Evolutionary conservation across 1,139 yeast genomes (phyloP).

Genomic region (Scheffersomyces quercinus): DNA sequence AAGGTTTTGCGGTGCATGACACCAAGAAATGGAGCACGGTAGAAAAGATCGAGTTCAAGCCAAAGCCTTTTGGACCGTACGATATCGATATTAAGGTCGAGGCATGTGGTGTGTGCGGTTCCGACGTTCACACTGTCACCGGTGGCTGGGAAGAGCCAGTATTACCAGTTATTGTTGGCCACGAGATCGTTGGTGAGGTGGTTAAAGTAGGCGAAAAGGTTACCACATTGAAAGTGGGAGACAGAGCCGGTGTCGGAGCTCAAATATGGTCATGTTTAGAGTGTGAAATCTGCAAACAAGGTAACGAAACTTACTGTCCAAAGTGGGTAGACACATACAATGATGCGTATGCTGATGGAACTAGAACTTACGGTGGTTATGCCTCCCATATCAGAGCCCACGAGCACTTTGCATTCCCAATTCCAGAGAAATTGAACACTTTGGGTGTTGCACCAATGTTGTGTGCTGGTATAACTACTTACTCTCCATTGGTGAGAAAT

Average conservation of each 20-base stretch:
- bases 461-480: conserved; percentile 57
- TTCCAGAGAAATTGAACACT: conserved; percentile 45
- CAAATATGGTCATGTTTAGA: conserved; percentile 43
- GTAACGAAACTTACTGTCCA: conserved; percentile 50
- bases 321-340: conserved; percentile 45
- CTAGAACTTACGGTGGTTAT: conserved; percentile 55
- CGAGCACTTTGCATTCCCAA: conserved; percentile 48
- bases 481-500: conserved; percentile 50
- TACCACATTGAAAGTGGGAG: conserved; percentile 35
- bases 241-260: conserved; percentile 56
- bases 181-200: conserved; percentile 50
- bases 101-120: conserved; percentile 44
- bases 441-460: conserved; percentile 50
- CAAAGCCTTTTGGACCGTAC: conserved; percentile 27
- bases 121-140: conserved; percentile 42
- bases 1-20: conserved; percentile 35
- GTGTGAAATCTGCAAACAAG: conserved; percentile 43
- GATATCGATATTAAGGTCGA: conserved; percentile 37
- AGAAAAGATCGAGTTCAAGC: conserved; percentile 25
- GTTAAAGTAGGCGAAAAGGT: conserved; percentile 42
- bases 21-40: conserved; percentile 34
- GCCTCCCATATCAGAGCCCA: conserved; percentile 50
- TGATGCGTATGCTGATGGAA: conserved; percentile 40
- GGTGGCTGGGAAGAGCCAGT: conserved; percentile 40
- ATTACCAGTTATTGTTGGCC: conserved; percentile 43